These are phyloP conservation scores for Trichocomaceae sp. DNA, from an alignment of 2,329 filamentous ascomycete genomes.

Conservation along the genomic window DNA sequence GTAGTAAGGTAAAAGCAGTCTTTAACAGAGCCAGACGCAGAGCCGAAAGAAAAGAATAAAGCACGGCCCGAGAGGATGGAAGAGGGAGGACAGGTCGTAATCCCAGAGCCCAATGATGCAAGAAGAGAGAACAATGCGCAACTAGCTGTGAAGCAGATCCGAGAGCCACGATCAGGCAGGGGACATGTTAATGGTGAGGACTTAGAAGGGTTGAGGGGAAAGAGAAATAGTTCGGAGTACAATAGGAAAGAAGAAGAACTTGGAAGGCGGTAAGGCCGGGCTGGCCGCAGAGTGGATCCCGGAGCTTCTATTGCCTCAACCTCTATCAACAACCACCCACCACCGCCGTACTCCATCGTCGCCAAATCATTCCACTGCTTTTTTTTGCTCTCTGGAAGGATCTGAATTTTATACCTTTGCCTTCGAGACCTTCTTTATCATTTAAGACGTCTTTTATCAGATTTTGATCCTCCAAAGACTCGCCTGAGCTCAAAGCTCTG, in stretches of 20 bases:
- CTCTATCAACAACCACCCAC: background rate
- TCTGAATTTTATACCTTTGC: too few relatives aligned
- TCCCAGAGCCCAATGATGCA: background rate
- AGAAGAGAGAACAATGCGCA: background rate
- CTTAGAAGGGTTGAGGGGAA: too few relatives aligned
- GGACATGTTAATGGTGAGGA: too few relatives aligned
- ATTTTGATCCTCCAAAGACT: background rate
- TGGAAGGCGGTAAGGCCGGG: slow-evolving; percentile 11
- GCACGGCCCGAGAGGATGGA: background rate
- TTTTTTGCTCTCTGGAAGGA: background rate
- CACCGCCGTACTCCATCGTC: background rate
- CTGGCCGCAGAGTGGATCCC: slow-evolving; percentile 1
- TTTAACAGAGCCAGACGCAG: background rate
- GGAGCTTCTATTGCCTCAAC: slow-evolving; percentile 8
- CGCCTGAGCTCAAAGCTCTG: slow-evolving; percentile 6
- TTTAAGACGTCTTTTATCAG: background rate
- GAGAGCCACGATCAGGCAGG: too few relatives aligned
- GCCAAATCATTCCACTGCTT: background rate
- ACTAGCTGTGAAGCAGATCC: background rate
- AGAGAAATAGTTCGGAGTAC: background rate
- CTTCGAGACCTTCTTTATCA: background rate
- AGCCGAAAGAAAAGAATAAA: background rate
- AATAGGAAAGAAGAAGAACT: slow-evolving; percentile 3
- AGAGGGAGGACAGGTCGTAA: background rate
- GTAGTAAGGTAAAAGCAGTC: background rate